Evolutionary conservation across 2,329 filamentous ascomycete species (phyloP).

Genomic region (Lecanicillium sp.): DNA sequence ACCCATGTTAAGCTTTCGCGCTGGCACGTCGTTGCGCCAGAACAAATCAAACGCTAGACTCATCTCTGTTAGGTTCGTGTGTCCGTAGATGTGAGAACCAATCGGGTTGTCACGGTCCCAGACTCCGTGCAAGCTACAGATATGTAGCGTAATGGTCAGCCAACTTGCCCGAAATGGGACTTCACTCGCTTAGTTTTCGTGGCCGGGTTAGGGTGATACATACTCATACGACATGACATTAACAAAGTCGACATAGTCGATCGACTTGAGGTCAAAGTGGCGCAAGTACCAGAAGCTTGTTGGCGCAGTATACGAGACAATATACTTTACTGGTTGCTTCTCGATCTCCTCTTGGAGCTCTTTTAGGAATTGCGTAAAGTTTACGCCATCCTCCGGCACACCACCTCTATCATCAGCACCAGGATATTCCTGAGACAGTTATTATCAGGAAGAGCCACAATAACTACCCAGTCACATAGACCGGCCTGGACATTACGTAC

Average conservation of each 20-base stretch:
- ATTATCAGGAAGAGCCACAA: constrained; percentile 6
- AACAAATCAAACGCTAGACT: neutral
- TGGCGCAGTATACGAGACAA: constrained; percentile 12
- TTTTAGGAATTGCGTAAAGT: constrained; percentile 12
- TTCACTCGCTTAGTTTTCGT: no score
- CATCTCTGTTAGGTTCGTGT: constrained; percentile 32
- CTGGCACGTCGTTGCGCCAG: constrained; percentile 28
- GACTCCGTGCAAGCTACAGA: constrained; percentile 9
- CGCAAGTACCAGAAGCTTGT: constrained; percentile 17
- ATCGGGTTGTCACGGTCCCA: constrained; percentile 27
- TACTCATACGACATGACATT: constrained; percentile 11
- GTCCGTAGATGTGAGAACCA: constrained; percentile 23
- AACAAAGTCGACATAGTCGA: constrained; percentile 6
- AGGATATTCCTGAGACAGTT: constrained; percentile 19
- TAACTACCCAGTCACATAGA: no score
- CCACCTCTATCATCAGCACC: constrained; percentile 7
- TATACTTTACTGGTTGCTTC: constrained; percentile 8
- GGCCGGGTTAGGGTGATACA: no score
- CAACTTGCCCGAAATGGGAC: no score
- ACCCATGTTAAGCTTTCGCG: constrained; percentile 34
- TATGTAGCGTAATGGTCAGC: no score
- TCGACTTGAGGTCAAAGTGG: constrained; percentile 9
- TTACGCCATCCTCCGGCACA: constrained; percentile 10
- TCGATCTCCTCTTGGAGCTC: constrained; percentile 10
- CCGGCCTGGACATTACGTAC: no score